These are phyloP conservation scores for Tubosaeta brunneosetosa DNA, from an alignment of 768 basidiomycete species.

Conservation along the genomic window DNA sequence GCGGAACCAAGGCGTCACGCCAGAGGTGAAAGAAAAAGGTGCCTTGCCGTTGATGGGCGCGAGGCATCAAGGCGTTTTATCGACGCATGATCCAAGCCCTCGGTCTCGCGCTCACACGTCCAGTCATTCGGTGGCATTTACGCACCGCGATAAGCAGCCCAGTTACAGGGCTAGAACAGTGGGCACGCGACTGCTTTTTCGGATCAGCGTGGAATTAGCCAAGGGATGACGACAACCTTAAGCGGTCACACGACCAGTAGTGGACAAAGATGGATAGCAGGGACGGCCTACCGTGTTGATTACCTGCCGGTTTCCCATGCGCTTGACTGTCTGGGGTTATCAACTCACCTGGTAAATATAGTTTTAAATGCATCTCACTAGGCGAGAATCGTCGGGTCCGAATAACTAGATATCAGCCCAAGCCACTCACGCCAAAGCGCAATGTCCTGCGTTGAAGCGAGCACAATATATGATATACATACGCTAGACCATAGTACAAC, in stretches of 20 bases:
- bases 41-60: background rate
- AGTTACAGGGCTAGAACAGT: background rate
- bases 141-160: background rate
- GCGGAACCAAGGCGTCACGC: background rate
- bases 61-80: background rate
- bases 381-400: background rate
- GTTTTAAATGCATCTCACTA: background rate
- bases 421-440: background rate
- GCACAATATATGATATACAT: slow-evolving; percentile 3
- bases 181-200: background rate
- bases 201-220: background rate
- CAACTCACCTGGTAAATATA: background rate
- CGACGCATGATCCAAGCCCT: background rate
- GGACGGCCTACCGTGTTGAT: background rate
- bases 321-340: background rate
- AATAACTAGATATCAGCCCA: background rate
- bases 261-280: background rate
- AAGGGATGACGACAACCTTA: background rate
- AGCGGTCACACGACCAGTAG: background rate
- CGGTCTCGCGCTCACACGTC: background rate
- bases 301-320: background rate
- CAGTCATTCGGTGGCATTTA: background rate
- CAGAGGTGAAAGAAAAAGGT: background rate
- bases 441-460: background rate
- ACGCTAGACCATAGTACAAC: slow-evolving; percentile 9